These are phyloP conservation scores for Rhodotorula toruloides DNA, from an alignment of 768 basidiomycete species.

Conservation along the genomic window DNA sequence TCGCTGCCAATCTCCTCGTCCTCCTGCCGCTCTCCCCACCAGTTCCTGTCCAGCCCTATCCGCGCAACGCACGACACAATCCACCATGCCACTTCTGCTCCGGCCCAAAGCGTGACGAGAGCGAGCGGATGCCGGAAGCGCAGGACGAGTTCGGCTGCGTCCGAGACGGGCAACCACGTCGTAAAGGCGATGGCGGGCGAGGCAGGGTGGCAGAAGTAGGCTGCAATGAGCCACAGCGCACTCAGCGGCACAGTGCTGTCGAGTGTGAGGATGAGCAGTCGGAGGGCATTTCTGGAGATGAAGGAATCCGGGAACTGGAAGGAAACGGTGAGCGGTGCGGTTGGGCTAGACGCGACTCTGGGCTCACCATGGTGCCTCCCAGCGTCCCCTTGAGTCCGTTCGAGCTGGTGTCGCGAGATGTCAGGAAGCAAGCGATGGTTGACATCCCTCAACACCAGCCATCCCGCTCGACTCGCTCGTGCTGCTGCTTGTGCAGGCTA, in stretches of 20 bases:
- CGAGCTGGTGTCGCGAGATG: too few relatives aligned
- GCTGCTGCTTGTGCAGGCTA: too few relatives aligned
- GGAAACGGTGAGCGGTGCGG: background rate
- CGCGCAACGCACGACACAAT: background rate
- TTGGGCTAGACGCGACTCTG: background rate
- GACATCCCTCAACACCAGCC: too few relatives aligned
- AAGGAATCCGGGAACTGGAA: background rate
- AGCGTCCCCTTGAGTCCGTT: too few relatives aligned
- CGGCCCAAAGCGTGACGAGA: background rate
- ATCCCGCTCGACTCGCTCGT: too few relatives aligned
- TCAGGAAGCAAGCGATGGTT: too few relatives aligned
- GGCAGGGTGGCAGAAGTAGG: constrained; percentile 6
- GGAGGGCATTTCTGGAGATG: background rate
- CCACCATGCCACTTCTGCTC: constrained; percentile 15
- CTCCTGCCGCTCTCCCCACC: background rate
- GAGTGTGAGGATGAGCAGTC: background rate
- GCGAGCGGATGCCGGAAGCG: background rate
- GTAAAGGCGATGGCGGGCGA: constrained; percentile 24
- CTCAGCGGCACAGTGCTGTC: background rate
- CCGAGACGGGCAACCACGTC: background rate
- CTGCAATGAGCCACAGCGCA: background rate
- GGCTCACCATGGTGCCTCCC: background rate
- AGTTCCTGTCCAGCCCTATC: background rate
- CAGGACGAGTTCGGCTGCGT: constrained; percentile 6
- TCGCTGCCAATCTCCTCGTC: constrained; percentile 9